Evolutionary conservation across 306 rosid species (phyloP).

Genomic region (Acacia melanoxylon): DNA sequence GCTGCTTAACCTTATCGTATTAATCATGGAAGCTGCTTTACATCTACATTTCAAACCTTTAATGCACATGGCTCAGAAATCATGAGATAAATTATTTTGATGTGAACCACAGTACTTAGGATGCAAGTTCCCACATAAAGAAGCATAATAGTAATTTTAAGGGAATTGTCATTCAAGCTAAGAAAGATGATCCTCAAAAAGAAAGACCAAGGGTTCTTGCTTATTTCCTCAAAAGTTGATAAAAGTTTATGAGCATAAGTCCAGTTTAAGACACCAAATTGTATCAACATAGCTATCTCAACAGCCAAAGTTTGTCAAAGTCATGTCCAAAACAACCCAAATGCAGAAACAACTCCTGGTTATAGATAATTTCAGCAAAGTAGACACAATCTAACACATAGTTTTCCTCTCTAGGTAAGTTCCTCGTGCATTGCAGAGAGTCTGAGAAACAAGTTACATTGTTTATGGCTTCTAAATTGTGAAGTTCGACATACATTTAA

Average conservation of each 20-base stretch:
- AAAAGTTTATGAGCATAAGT: neutral
- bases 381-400: neutral
- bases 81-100: neutral
- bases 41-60: neutral
- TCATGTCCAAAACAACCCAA: neutral
- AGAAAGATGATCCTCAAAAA: neutral
- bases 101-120: neutral
- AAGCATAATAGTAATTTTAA: neutral
- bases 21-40: neutral
- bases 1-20: neutral
- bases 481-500: neutral
- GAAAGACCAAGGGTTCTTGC: neutral
- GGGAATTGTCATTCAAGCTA: neutral
- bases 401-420: neutral
- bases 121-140: neutral
- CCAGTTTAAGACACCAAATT: neutral
- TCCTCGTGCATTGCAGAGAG: neutral
- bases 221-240: neutral
- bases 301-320: neutral
- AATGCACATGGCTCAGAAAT: neutral
- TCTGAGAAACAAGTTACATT: neutral
- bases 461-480: neutral
- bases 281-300: neutral
- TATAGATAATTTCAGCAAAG: neutral
- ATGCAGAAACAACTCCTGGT: neutral